Percentiles rank a stretch among this genome's conserved stretches.
phyloP scores from a whole-genome alignment of 148 eudicot species.

The Amaranthus palmeri region DNA sequence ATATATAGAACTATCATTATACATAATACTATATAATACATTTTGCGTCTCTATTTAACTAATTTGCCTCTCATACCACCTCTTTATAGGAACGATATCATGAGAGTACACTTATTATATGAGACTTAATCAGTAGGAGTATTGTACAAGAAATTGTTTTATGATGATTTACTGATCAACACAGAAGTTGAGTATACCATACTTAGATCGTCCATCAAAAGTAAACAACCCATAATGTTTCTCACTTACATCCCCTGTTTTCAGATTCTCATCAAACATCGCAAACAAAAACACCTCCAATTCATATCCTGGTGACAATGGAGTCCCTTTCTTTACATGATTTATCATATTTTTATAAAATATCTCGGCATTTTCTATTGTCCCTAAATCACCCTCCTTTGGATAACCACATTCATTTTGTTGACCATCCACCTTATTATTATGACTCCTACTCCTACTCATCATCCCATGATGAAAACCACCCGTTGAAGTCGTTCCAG shows the following conservation, averaged over 20 bases:
- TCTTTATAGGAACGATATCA: no score
- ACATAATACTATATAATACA: no score
- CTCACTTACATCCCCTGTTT: conserved; percentile 26
- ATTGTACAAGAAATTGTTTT: no score
- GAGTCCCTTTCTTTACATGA: conserved; percentile 37
- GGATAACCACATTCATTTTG: background rate
- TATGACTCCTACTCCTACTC: background rate
- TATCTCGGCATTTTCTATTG: conserved; percentile 27
- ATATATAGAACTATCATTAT: no score
- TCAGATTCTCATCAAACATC: conserved; percentile 42
- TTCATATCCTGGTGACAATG: conserved; percentile 26
- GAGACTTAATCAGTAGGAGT: no score
- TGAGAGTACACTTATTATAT: no score
- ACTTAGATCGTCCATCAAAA: conserved; percentile 33
- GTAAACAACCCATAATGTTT: conserved; percentile 37
- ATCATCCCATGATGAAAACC: background rate
- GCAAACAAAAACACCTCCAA: conserved; percentile 39
- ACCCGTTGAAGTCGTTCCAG: background rate
- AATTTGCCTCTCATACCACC: no score
- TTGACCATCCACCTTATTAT: no score
- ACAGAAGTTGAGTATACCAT: conserved; percentile 21
- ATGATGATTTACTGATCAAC: no score
- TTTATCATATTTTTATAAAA: conserved; percentile 35
- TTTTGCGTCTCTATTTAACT: no score
- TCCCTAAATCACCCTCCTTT: conserved; percentile 15